Evolutionary conservation across 208 protist genomes (phyloP), one percentile per base, ranked within the genome.

Genomic region (Leishmania mexicana): DNA sequence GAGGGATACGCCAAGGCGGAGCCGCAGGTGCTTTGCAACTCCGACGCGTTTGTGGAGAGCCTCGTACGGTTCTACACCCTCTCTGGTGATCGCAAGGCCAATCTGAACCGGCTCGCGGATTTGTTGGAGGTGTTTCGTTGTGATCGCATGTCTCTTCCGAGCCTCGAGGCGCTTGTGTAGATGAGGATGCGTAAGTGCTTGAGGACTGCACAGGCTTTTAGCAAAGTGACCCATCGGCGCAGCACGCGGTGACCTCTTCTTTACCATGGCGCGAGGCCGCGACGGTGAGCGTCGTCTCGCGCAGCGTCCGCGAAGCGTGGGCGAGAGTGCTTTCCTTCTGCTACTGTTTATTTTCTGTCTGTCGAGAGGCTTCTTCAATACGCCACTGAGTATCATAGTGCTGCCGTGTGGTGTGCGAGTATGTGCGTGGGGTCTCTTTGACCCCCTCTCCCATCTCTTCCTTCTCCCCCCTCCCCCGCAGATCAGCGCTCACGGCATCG

Each of bases 1-100:
- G 92, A 97, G 82, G 74, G 73, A 42, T 95, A 93, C 81, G 45
- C 94, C 24, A 83, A 83, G 45, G 83, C 87, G 24, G 89, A 95
- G 71, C 89, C 92, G n/a, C 84, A 89, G 0, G 87, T 80, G 53
- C 68, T 95, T 42, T 83, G 89, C 40, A 84, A 90, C 64, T 93
- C 84, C 2, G 91, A 94, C 79, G 88, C 91, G 2, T 96, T 97
- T 86, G 74, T 97, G 10, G 83, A 85, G n/a, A 92, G 93, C 67
- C 80, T 89, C 81, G 90, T 92, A n/a, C 94, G 94, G 17, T 82
- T 96, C 70, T 97, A 97, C 83, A 93, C 91, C 31, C 86, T 97
- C 60, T 87, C 88, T 53, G 91, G 90, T 8, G 88, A 91, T 64
- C 87, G 84, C 38, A 72, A 80, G 54, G 81, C 78, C 17, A 89